These are phyloP conservation scores for Pisolithus albus DNA, from an alignment of 768 basidiomycete species.

Conservation along the genomic window DNA sequence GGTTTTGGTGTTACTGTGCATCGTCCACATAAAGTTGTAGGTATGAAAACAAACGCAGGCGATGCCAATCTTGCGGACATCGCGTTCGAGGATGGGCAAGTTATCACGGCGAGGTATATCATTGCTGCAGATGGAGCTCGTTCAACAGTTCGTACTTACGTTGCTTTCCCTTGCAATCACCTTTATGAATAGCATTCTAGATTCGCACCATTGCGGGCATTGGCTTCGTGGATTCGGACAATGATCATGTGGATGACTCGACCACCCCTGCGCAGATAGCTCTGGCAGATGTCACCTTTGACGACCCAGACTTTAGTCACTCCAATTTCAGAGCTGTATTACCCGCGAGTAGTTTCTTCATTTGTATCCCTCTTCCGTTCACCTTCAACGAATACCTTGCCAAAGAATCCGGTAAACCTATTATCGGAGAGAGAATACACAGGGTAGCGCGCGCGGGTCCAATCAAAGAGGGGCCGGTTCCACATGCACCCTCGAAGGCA, in stretches of 20 bases:
- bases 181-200: slow-evolving; percentile 19
- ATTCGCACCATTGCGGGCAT: slow-evolving; percentile 37
- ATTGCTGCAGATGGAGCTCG: slow-evolving; percentile 47
- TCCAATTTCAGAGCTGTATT: slow-evolving; percentile 15
- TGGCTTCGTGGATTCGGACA: slow-evolving; percentile 38
- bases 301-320: background rate
- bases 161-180: background rate
- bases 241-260: slow-evolving; percentile 14
- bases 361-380: slow-evolving; percentile 31
- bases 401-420: background rate
- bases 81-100: slow-evolving; percentile 40
- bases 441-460: slow-evolving; percentile 39
- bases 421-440: slow-evolving; percentile 20
- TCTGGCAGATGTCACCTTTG: slow-evolving; percentile 41
- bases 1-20: slow-evolving; percentile 27
- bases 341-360: slow-evolving; percentile 27
- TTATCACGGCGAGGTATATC: slow-evolving; percentile 39
- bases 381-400: slow-evolving; percentile 17
- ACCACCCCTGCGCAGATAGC: slow-evolving; percentile 34
- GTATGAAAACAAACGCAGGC: slow-evolving; percentile 26
- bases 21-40: slow-evolving; percentile 35
- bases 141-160: slow-evolving; percentile 33
- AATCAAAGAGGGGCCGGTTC: slow-evolving; percentile 27
- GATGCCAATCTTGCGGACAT: slow-evolving; percentile 31
- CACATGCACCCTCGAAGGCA: slow-evolving; percentile 29